Base-by-base conservation (phyloP, 352 stramenopile species). In the Globisporangium mamillatum region DNA sequence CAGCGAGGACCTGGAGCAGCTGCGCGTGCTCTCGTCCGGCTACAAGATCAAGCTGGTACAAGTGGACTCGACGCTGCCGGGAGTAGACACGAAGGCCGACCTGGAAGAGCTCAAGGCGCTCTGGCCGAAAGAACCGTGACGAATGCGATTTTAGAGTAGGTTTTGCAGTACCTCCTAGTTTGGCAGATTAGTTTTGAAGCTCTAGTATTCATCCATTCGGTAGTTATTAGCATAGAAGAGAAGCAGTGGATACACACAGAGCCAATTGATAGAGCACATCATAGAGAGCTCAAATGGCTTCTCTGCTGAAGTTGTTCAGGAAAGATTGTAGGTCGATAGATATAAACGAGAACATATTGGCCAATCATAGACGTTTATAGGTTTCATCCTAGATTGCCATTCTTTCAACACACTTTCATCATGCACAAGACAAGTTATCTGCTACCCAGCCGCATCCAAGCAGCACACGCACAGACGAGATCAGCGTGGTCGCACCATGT, bases 21-120 rank as follows among this genome's bases (percentile, higher is more conserved):
- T 96, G 8, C 85, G 88, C n/a, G 84, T 93, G 56, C 72, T 96
- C n/a, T 91, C 84, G 24, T 80, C 84, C 27, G 88, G 88, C 0
- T 75, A 90, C 72, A 80, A 77, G 58, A 95, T 95, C 72, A 80
- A 84, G 57, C 67, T 93, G 48, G 79, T 92, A 4, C 61, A 75
- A 38, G 86, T 95, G 8, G 75, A 84, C 18, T 78, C 71, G 29
- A 90, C 84, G 10, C 63, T 90, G 36, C 84, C 82, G 27, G 84
- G 86, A 6, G 80, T 94, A 3, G 88, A 94, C 63, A 91, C 84
- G 18, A 69, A 77, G n/a, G 79, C 77, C 2, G 86, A 94, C 59
- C 69, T 95, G 3, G 78, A 86, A 55, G 64, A 68, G 20, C 67
- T 92, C 55, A 82, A 87, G 56, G 66, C 67, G 22, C 74, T 63